Base-by-base conservation (phyloP, 1,139 yeast genomes). In the Williopsis jadinii region DNA sequence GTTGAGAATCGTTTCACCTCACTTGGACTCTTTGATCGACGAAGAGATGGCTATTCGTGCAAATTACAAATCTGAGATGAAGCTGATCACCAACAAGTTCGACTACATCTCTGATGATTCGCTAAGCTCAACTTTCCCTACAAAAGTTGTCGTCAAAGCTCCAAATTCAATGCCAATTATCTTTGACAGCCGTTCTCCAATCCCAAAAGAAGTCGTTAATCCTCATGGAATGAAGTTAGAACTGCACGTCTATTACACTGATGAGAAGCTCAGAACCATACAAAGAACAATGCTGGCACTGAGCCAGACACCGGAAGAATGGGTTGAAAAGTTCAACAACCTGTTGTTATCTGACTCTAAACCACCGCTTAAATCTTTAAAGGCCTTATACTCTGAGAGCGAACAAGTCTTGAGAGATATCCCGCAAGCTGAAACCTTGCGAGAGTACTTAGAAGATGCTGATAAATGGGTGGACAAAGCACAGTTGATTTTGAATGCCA, bases 381-480 rank as follows among this genome's bases (percentile, higher is more conserved):
- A 67, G 44, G 46, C 64, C 1, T 52, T 82, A 14, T 60, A 74
- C 3, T 50, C 55, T 9, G 88, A 82, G 42, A 84, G 85, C 5
- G 83, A 80, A 46, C 63, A 69, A 38, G 63, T 68, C 36, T 56
- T 53, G 32, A 53, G 51, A 5, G 52, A 50, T 46, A 46, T 54
- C 35, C 42, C 48, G 5, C 51, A 53, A 28, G 54, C 70, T 35
- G 46, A 48, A 10, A 52, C 53, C 31, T 61, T 80, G 43, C 62
- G 67, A 38, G 44, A 50, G 3, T 74, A 76, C 50, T 63, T 80
- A 29, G 61, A 62, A 1, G 58, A 62, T 28, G 74, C 81, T 0
- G 70, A 69, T 38, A 59, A 56, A 5, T 79, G 84, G 71, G 67
- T 73, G 24, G 81, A 75, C 15, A 71, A 72, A 35, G 83, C 84